A percentile compares a stretch with the other conserved stretches of the same genome.
Evolutionary conservation across 305 asterid genomes (phyloP).

Genomic region (Andrographis paniculata): DNA sequence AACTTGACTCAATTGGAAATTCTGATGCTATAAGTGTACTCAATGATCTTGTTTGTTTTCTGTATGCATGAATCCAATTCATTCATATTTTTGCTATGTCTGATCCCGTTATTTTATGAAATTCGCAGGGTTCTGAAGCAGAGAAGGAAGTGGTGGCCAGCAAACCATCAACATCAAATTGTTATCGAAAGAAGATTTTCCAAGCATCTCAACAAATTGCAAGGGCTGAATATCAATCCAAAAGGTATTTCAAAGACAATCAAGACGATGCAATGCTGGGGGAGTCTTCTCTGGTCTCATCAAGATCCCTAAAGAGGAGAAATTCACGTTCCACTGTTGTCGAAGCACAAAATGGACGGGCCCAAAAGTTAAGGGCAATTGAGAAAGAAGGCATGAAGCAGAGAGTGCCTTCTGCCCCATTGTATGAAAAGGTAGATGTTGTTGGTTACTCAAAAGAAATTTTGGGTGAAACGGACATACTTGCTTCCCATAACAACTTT

Average conservation of each 20-base stretch:
- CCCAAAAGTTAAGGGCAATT: slow-evolving; percentile 30
- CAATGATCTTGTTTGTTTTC: too few species aligned
- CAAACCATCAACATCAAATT: slow-evolving; percentile 30
- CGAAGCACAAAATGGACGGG: slow-evolving; percentile 29
- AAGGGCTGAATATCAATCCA: neutral
- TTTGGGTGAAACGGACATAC: slow-evolving; percentile 47
- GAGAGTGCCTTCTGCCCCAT: slow-evolving; percentile 25
- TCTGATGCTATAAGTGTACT: too few species aligned
- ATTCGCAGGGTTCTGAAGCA: slow-evolving; percentile 34
- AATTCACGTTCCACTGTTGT: slow-evolving; percentile 35
- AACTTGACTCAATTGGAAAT: too few species aligned
- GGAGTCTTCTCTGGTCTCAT: slow-evolving; percentile 34
- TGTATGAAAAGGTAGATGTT: slow-evolving; percentile 57
- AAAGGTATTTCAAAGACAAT: neutral
- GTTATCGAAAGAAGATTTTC: slow-evolving; percentile 2
- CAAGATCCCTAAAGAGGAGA: slow-evolving; percentile 54
- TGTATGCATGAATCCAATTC: neutral
- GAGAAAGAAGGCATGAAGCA: slow-evolving; percentile 33
- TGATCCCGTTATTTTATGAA: slow-evolving; percentile 9
- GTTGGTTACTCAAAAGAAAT: slow-evolving; percentile 52
- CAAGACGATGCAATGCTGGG: slow-evolving; percentile 14
- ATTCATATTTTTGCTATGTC: neutral
- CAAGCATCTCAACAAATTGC: neutral
- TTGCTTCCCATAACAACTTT: slow-evolving; percentile 38
- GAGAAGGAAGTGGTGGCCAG: slow-evolving; percentile 25